Base-by-base conservation (phyloP, 805 yeast species). In the Metschnikowia orientalis region DNA sequence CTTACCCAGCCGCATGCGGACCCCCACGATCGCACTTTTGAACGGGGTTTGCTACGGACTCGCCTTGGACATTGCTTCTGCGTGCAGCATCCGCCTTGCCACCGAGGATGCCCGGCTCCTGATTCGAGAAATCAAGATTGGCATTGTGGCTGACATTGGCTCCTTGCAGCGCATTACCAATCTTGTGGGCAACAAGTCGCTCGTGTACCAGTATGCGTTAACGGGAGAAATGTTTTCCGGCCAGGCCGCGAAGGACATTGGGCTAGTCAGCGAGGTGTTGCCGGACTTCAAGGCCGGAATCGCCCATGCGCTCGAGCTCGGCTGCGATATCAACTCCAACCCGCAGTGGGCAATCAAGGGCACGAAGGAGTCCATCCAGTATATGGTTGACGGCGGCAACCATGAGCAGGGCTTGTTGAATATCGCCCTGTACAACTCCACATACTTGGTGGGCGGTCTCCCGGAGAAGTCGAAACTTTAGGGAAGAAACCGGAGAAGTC, bases 111-210 rank as follows among this genome's bases (percentile, higher is more conserved):
- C 73, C 9, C 57, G 50, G 23, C 66, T 81, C 42, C 69, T 81
- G 25, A 72, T 84, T 36, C 73, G 81, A 36, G 94, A 83, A 57
- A 76, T 82, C 39, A 74, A 77, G 41, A 66, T 83, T 34, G 92
- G 90, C 3, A 67, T 84, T 51, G 72, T 84, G 23, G 88, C 92
- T 2, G 92, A 84, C 52, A 80, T 83, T 48, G 94, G 94, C 4
- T 69, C 84, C 1, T 61, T 83, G 37, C 89, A 83, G 56, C 66
- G 90, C 50, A 48, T 81, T 37, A 80, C 85, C 4, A 49, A 51
- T 12, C 36, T 78, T 1, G 69, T 71, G 12, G 69, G 69, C 26
- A 79, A 79, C 51, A 57, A 63, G 10, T 77, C 85, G 4, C 65
- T 74, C 59, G 57, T 80, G 40, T 70, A 69, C 51, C 82, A 79